Evolutionary conservation across 164 flowering plant genomes (phyloP), one percentile per base, ranked within the genome.

Genomic region (Tetracentron sinense): DNA sequence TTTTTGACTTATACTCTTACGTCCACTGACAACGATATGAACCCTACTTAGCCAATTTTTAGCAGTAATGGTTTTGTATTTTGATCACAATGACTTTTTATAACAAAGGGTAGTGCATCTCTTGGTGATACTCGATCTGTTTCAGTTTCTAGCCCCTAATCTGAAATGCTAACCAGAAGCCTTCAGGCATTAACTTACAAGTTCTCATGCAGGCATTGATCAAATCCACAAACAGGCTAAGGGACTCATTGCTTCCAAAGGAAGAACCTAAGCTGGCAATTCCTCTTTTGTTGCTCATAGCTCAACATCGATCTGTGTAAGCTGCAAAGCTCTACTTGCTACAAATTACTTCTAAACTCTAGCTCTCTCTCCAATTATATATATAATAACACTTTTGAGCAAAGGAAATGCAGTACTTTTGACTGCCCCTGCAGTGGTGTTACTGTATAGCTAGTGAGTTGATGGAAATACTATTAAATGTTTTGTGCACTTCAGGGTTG

Each of bases 231-330:
- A 92, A 87, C 73, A 77, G 99, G 70, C 81, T 95, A 28, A 78
- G 90, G 69, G 99, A 95, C 61, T 79, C 99, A 6, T 74, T 95
- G 78, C 87, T 95, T 62, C 84, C 97, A 22, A 95, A 85, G 62
- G 99, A 95, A 57, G 99, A 90, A 68, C 94, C 96, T 42, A 85
- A 87, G 75, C 69, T 95, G 78, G 99, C 99, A 16, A 65, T 95
- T 58, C 99, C 99, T 44, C 94, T 95, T 63, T 63, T 95, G 74
- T 72, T 95, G 71, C 91, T 95, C 54, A 76, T 95, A 64, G 97
- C 99, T 16, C 99, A 95, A 60, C 92, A 92, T 69, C 97, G 97
- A 59, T 90, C 99, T 69, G 61, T 88, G 99, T 95, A 83, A 86
- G 94, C 52, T 65, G 25, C 42, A 12, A 48, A 33, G 25, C 48